Conservation (phyloP, 140 eudicot species). For the Stevia rebaudiana region DNA sequence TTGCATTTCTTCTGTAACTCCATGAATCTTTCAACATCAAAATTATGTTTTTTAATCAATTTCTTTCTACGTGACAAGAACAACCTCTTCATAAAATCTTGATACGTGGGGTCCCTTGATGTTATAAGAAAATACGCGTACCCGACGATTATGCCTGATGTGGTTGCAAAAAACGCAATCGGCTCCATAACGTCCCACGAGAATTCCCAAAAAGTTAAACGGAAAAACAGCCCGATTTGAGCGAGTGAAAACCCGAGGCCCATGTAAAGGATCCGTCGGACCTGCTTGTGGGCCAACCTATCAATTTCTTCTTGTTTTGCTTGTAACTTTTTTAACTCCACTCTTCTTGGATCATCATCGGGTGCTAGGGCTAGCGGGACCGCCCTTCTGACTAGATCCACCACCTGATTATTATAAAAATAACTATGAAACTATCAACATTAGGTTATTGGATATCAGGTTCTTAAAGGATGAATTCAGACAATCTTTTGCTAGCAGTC, state of each 20-base stretch:
- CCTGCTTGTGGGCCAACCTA: constrained; percentile 76
- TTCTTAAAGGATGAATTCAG: background rate
- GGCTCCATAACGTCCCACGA: constrained; percentile 99
- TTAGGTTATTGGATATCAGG: background rate
- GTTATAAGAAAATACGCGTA: constrained; percentile 77
- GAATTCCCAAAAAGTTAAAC: constrained; percentile 93
- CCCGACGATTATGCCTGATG: constrained; percentile 66
- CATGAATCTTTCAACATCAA: constrained; percentile 54
- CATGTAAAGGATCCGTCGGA: constrained; percentile 67
- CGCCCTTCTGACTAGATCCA: constrained; percentile 74
- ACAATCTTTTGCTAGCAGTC: background rate
- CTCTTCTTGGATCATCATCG: constrained; percentile 73
- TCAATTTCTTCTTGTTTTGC: constrained; percentile 72
- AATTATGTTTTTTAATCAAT: constrained; percentile 53
- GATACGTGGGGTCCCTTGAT: constrained; percentile 77
- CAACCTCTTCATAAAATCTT: constrained; percentile 73
- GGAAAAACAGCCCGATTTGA: constrained; percentile 80
- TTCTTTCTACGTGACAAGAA: constrained; percentile 77
- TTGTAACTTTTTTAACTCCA: constrained; percentile 59
- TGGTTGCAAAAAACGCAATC: constrained; percentile 62
- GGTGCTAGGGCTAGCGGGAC: constrained; percentile 78
- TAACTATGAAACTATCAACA: background rate
- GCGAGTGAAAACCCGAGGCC: constrained; percentile 57
- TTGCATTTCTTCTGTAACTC: constrained; percentile 65
- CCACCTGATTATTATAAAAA: constrained; percentile 47